Base-by-base conservation (phyloP, 176 grass and related monocot species). In the Carex littledalei region DNA sequence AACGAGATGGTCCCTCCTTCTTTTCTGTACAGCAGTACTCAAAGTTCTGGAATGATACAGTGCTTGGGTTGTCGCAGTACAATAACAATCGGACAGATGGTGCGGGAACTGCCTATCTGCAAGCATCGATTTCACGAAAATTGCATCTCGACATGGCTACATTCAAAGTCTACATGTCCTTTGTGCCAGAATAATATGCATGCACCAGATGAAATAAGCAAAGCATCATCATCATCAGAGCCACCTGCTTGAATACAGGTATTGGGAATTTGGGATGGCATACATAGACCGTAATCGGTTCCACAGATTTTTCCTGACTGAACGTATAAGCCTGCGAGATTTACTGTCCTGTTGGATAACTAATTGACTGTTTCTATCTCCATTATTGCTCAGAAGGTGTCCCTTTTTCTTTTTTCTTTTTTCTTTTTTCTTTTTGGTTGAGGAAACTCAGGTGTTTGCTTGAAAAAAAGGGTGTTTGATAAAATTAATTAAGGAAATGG, bases 71-170 rank as follows among this genome's bases (percentile, higher is more conserved):
- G 83, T 35, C 26, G 14, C 4, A 20, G 13, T 43, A 63, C 3
- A 8, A 41, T 85, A 76, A 31, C 21, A 14, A 31, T 34, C 5
- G 83, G 67, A 2, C 68, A 58, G 26, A 77, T 62, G 21, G 83
- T 77, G 53, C 45, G 5, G 54, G 31, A 85, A 31, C 6, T 85
- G 18, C 47, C 66, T 20, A 47, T 62, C 34, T 85, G 68, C 56
- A 85, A 85, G 13, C 83, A 85, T 72, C 34, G 77, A 17, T 77
- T 74, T 85, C 83, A 85, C 6, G 13, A 6, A 29, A 60, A 39
- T 60, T 85, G 66, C 49, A 17, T 57, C 50, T 54, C 34, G 6
- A 29, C 83, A 67, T 29, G 83, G 67, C 16, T 77, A 6, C 7
- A 26, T 31, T 77, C 52, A 21, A 85, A 68, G 4, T 10, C 34